Conservation (phyloP, 257 asterid genomes). For the Craterostigma plantagineum region DNA sequence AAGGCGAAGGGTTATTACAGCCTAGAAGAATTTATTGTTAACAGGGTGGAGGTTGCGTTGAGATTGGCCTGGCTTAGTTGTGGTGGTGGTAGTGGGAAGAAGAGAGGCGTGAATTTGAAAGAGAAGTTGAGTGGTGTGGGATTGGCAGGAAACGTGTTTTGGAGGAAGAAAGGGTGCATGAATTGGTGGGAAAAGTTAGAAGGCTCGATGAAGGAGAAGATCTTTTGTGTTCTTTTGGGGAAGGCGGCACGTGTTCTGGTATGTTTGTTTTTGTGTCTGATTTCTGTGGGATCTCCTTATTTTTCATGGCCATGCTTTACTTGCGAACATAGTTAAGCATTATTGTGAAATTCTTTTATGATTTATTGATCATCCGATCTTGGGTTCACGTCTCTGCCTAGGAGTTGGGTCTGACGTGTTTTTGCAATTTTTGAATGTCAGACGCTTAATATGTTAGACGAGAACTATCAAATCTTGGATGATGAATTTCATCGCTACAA, state of each 20-base stretch:
- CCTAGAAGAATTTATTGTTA: constrained; percentile 53
- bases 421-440: no score
- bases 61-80: constrained; percentile 75
- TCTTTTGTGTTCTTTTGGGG: constrained; percentile 38
- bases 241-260: constrained; percentile 75
- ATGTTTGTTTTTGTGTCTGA: constrained; percentile 10
- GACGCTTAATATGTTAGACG: no score
- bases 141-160: constrained; percentile 53
- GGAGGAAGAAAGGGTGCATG: constrained; percentile 95
- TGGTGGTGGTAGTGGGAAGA: constrained; percentile 41
- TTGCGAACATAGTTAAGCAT: neutral
- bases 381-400: no score
- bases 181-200: constrained; percentile 98
- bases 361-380: no score
- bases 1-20: constrained; percentile 75
- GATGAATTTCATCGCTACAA: no score
- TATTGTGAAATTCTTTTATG: neutral
- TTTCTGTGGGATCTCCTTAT: neutral
- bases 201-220: constrained; percentile 34
- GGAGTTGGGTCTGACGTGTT: no score
- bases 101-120: constrained; percentile 56
- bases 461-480: no score
- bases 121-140: constrained; percentile 54
- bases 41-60: constrained; percentile 68
- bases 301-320: constrained; percentile 1